Conservation (phyloP, 2,329 filamentous ascomycete species). For the Shiraia sp. region DNA sequence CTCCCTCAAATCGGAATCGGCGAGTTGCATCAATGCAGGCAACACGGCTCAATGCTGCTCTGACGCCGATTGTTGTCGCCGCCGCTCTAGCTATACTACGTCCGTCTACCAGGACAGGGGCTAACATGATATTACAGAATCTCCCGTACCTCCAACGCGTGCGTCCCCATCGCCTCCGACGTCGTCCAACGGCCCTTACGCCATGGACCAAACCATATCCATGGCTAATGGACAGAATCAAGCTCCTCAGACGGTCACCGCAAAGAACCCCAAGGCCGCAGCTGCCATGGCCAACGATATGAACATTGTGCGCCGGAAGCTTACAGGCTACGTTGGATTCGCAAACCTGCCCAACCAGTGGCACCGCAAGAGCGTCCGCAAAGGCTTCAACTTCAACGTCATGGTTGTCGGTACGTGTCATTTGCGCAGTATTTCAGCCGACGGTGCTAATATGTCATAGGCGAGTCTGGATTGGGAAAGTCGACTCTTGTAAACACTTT, state of each 20-base stretch:
- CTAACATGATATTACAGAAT: conserved; percentile 43
- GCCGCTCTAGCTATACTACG: background rate
- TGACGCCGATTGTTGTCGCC: conserved; percentile 12
- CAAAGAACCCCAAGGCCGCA: conserved; percentile 65
- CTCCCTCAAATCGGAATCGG: too few species aligned
- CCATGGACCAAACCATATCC: conserved; percentile 62
- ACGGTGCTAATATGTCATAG: conserved; percentile 53
- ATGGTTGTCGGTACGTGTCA: conserved; percentile 94
- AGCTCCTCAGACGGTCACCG: conserved; percentile 63
- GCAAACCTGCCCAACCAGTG: conserved; percentile 99
- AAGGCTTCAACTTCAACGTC: conserved; percentile 99
- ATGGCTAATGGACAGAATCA: conserved; percentile 54
- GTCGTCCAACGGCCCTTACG: conserved; percentile 57
- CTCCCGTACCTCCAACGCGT: conserved; percentile 49
- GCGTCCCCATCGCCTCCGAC: conserved; percentile 53
- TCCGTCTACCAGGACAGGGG: conserved; percentile 18
- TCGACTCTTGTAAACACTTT: conserved; percentile 98
- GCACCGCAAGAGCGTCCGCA: conserved; percentile 99
- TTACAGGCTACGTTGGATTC: conserved; percentile 98
- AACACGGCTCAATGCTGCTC: conserved; percentile 11
- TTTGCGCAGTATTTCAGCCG: background rate
- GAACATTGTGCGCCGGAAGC: conserved; percentile 97
- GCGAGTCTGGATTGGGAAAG: conserved; percentile 98
- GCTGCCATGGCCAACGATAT: conserved; percentile 58
- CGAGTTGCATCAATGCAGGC: conserved; percentile 6